phyloP scores from a whole-genome alignment of 768 basidiomycete species.

The Scleroderma citrinum region DNA sequence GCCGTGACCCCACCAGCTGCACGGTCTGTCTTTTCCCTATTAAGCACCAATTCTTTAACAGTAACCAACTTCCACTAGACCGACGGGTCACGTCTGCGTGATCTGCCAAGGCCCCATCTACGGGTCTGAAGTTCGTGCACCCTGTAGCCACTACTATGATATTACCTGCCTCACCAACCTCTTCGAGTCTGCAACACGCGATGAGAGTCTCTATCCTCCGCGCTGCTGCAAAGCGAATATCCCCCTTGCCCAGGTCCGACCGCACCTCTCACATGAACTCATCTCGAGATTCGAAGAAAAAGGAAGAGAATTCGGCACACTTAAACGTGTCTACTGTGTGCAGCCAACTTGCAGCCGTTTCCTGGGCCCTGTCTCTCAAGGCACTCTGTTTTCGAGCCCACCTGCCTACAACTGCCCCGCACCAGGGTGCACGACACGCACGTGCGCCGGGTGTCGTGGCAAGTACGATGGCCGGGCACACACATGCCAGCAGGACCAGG shows the following conservation, averaged over 20 bases:
- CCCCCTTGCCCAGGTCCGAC: slow-evolving; percentile 17
- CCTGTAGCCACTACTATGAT: slow-evolving; percentile 34
- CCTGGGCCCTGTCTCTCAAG: slow-evolving; percentile 27
- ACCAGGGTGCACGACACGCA: slow-evolving; percentile 13
- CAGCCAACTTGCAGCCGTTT: slow-evolving; percentile 32
- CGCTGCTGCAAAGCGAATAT: slow-evolving; percentile 33
- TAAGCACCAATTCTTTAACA: not conserved
- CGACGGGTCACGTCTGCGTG: slow-evolving; percentile 29
- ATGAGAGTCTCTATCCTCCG: slow-evolving; percentile 38
- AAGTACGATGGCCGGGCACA: slow-evolving; percentile 20
- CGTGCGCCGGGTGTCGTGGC: slow-evolving; percentile 24
- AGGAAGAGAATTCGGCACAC: slow-evolving; percentile 25
- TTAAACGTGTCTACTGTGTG: slow-evolving; percentile 34
- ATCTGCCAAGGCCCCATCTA: slow-evolving; percentile 30
- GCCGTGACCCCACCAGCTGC: not conserved
- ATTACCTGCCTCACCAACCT: slow-evolving; percentile 27
- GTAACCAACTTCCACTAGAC: slow-evolving; percentile 1
- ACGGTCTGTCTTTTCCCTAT: slow-evolving; percentile 10
- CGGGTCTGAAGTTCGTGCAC: slow-evolving; percentile 20
- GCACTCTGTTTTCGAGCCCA: slow-evolving; percentile 10
- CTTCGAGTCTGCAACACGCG: slow-evolving; percentile 29
- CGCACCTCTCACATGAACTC: slow-evolving; percentile 18
- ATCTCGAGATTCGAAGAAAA: slow-evolving; percentile 21
- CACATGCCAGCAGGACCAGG: slow-evolving; percentile 19
- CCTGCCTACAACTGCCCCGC: slow-evolving; percentile 17